Base-by-base conservation (phyloP, 169 alveolate genomes). In the Plasmodium gonderi region DNA sequence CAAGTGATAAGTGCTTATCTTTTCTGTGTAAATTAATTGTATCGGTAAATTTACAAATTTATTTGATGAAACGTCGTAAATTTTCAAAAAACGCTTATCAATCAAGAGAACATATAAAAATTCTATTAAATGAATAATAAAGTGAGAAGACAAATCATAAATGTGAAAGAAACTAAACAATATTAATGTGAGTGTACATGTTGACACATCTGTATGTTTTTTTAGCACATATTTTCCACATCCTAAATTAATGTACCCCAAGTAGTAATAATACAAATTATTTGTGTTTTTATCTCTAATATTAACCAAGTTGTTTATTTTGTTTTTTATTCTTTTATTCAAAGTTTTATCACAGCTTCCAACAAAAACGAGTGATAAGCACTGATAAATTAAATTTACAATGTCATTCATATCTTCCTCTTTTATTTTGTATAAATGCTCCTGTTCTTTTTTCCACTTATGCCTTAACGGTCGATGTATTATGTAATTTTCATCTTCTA, bases 231-330 rank as follows among this genome's bases (percentile, higher is more conserved):
- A 90, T 64, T 90, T 90, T 14, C 94, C 94, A 67, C 76, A 68
- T 69, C 94, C 94, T 90, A 90, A 79, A 38, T 90, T 90, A n/a
- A 90, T 78, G 26, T 90, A 90, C 9, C 94, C 94, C 40, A 90
- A 90, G 72, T 90, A 90, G 74, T 90, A 90, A 49, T 90, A 78
- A 64, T 90, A 90, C 36, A 90, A 67, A 90, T 90, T 90, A 65
- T 90, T 45, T 40, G 74, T 64, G 51, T 90, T 90, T 42, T 90
- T 76, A 78, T 74, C 90, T 64, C 83, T 76, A 23, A 78, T 68
- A 47, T 77, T 78, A 7, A 90, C 76, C 14, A 67, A 31, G 44
- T 47, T 77, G 54, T 90, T 78, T 33, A 90, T 78, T 90, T 90
- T 90, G 20, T 64, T 90, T 78, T 90, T 90, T 31, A 90, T 90